Evolutionary conservation across 179 eudicot genomes (phyloP), one percentile per base, ranked within the genome.

Genomic region (Nepenthes alata): DNA sequence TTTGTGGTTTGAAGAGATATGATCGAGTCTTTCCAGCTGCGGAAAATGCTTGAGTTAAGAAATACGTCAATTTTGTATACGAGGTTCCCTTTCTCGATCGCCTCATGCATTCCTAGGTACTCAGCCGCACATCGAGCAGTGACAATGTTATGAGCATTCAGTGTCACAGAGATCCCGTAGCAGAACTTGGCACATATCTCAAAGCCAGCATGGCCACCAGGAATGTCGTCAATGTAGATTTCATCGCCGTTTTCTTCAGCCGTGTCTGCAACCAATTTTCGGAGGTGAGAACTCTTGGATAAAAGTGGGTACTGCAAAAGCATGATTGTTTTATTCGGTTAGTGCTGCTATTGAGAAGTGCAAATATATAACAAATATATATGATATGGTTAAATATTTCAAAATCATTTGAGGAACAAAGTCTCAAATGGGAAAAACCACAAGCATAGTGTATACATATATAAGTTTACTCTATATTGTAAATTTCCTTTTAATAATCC

Each of bases 1-100:
- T 76, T 82, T 37, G 91, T 74, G 12, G 89, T 77, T 71, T 93
- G 94, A 34, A 93, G 84, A 75, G 84, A 86, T 45, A 90, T 78
- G 37, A 93, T 83, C 0, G 99, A 93, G 73, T 93, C 99, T 71
- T 93, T 93, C 99, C 99, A 93, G 72, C 97, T 85, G 8, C 87
- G 68, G 15, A 93, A 90, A 44, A 93, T 79, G 71, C 89, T 76
- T 5, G 94, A 79, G 70, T 68, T 83, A 25, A 93, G 81, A 64
- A 93, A 93, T 54, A 79, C 94, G 39, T 90, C 95, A 37, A 93
- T 75, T 62, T 93, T 93, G 81, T 80, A 90, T 10, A 73, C 74
- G 16, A 93, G 90, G 65, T 90, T 93, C 6, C 99, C 99, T 75
- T 93, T 93, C 61, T 93, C 97, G 53, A 87, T 25, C 4, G 78